These are phyloP conservation scores for Puccinia sorghi DNA, from an alignment of 1,284 basidiomycete species.

Conservation along the genomic window DNA sequence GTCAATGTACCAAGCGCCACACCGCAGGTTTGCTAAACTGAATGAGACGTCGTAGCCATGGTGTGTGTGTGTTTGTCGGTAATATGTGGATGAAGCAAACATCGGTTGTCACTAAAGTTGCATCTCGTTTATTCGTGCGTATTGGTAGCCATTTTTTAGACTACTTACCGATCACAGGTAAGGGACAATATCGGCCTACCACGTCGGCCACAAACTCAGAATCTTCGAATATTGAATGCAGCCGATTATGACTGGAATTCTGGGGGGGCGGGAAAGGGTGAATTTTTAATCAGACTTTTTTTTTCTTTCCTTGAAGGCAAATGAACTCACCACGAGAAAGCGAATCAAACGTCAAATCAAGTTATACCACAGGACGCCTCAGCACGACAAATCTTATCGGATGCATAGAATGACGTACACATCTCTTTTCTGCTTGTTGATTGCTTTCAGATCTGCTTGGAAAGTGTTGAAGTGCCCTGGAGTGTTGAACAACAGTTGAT, in stretches of 20 bases:
- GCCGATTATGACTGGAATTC: conserved; percentile 73
- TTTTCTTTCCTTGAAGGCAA: background rate
- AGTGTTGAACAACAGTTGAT: conserved; percentile 9
- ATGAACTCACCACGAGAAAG: background rate
- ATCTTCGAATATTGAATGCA: conserved; percentile 81
- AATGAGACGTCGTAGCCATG: conserved; percentile 42
- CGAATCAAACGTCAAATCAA: background rate
- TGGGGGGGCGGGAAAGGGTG: conserved; percentile 52
- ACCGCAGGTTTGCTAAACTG: conserved; percentile 77
- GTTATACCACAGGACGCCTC: background rate
- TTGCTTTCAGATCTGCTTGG: conserved; percentile 16
- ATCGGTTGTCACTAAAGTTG: background rate
- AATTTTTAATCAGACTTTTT: background rate
- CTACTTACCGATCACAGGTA: conserved; percentile 70
- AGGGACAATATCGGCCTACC: conserved; percentile 63
- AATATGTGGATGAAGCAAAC: background rate
- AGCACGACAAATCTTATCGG: background rate
- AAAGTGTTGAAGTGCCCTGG: background rate
- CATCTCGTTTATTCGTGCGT: background rate
- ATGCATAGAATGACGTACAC: conserved; percentile 4
- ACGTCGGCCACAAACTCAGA: conserved; percentile 69
- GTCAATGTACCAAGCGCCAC: conserved; percentile 90
- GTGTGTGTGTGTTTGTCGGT: background rate
- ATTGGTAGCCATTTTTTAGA: background rate
- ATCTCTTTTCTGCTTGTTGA: conserved; percentile 35